Evolutionary conservation across 2,329 filamentous ascomycete species (phyloP).

Genomic region (Pseudopyrenochaeta lycopersici): DNA sequence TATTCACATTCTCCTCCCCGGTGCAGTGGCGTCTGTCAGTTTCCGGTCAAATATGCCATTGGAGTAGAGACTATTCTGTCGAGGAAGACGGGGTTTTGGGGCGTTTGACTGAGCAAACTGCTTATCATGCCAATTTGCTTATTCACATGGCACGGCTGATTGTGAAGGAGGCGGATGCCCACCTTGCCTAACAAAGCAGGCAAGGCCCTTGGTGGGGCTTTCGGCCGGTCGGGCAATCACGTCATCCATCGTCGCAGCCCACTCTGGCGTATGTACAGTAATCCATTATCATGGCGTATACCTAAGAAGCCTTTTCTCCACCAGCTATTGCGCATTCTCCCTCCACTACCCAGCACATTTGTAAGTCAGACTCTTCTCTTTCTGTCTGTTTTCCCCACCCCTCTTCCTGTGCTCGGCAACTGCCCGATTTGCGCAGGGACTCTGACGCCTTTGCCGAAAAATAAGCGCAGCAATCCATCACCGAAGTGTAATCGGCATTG

Average conservation of each 20-base stretch:
- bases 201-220: conserved; percentile 20
- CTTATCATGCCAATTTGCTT: neutral
- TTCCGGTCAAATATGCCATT: no score
- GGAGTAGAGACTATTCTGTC: no score
- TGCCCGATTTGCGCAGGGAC: conserved; percentile 33
- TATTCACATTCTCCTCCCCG: no score
- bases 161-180: neutral
- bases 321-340: conserved; percentile 22
- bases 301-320: conserved; percentile 12
- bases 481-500: conserved; percentile 40
- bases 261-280: conserved; percentile 21
- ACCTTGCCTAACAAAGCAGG: conserved; percentile 11
- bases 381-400: conserved; percentile 5
- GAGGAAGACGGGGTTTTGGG: no score
- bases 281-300: conserved; percentile 32
- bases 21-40: no score
- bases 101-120: no score
- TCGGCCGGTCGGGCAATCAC: conserved; percentile 31
- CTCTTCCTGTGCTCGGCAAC: conserved; percentile 7
- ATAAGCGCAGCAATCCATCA: conserved; percentile 29
- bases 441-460: conserved; percentile 41
- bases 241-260: conserved; percentile 29
- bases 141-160: neutral
- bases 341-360: conserved; percentile 16
- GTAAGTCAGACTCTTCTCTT: conserved; percentile 34